A percentile compares a stretch with the other conserved stretches of the same genome.
Conservation (phyloP, 2,329 filamentous ascomycete genomes). For the Zymoseptoria pseudotritici region DNA sequence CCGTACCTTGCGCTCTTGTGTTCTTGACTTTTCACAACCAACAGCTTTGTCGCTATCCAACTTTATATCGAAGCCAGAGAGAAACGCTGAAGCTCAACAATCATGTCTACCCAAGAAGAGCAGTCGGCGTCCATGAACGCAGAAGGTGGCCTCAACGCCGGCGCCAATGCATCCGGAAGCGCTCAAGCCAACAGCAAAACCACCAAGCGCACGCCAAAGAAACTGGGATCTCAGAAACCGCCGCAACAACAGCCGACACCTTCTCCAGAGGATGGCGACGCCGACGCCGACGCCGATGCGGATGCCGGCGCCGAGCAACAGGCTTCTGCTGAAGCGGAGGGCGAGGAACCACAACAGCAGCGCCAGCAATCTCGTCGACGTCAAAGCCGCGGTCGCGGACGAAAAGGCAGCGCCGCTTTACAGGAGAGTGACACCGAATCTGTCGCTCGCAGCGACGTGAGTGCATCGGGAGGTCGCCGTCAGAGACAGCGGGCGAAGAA, state of each 20-base stretch:
- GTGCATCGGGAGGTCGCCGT: constrained; percentile 47
- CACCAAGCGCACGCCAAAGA: constrained; percentile 42
- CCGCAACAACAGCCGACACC: constrained; percentile 43
- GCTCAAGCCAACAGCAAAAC: constrained; percentile 32
- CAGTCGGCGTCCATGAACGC: constrained; percentile 18
- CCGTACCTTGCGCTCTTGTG: constrained; percentile 4
- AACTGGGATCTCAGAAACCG: constrained; percentile 41
- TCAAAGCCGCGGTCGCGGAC: constrained; percentile 44
- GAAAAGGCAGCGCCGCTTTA: constrained; percentile 28
- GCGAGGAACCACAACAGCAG: constrained; percentile 33
- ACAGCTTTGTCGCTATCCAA: background rate
- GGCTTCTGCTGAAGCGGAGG: constrained; percentile 28
- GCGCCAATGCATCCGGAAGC: constrained; percentile 24
- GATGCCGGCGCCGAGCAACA: constrained; percentile 35
- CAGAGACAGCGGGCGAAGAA: constrained; percentile 49
- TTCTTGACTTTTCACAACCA: background rate
- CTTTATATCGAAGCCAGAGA: constrained; percentile 1
- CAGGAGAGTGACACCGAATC: constrained; percentile 48
- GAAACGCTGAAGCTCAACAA: constrained; percentile 3
- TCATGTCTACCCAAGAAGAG: constrained; percentile 19
- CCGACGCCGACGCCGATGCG: constrained; percentile 31
- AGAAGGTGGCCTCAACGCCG: constrained; percentile 20
- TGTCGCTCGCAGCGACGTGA: constrained; percentile 47
- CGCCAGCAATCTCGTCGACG: constrained; percentile 41
- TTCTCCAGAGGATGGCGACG: constrained; percentile 38